These are phyloP conservation scores for Cercospora sojina DNA, from an alignment of 2,329 filamentous ascomycete genomes.

Conservation along the genomic window DNA sequence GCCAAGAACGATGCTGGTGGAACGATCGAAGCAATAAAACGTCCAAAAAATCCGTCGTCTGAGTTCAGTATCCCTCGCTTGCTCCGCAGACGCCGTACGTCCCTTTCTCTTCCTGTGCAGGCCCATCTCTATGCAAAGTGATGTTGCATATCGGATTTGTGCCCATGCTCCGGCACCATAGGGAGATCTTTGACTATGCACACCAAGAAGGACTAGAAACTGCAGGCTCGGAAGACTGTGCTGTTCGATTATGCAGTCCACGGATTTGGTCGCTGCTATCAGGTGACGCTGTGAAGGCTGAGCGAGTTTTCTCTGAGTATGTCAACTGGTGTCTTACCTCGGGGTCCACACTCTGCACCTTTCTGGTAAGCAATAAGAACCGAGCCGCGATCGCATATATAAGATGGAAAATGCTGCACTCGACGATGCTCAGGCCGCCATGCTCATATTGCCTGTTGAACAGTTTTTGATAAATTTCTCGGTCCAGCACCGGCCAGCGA, in stretches of 20 bases:
- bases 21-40: not conserved
- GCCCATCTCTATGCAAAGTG: not conserved
- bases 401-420: not conserved
- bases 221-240: not conserved
- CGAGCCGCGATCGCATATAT: not conserved
- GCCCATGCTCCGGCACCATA: not conserved
- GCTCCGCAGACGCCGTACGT: not conserved
- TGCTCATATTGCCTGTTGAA: not conserved
- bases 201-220: not conserved
- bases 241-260: not conserved
- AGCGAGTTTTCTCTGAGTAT: not conserved
- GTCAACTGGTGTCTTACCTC: not conserved
- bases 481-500: not conserved
- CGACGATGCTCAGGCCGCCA: not conserved
- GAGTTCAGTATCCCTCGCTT: not conserved
- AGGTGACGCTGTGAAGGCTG: not conserved
- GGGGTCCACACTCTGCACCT: not conserved
- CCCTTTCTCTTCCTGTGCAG: not conserved
- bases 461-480: not conserved
- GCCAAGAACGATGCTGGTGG: not conserved
- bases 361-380: not conserved
- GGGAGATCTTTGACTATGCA: not conserved
- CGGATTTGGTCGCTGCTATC: not conserved
- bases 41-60: not conserved
- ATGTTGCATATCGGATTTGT: not conserved